These are phyloP conservation scores for Fusarium subtropicale DNA, from an alignment of 2,329 filamentous ascomycete species.

Conservation along the genomic window DNA sequence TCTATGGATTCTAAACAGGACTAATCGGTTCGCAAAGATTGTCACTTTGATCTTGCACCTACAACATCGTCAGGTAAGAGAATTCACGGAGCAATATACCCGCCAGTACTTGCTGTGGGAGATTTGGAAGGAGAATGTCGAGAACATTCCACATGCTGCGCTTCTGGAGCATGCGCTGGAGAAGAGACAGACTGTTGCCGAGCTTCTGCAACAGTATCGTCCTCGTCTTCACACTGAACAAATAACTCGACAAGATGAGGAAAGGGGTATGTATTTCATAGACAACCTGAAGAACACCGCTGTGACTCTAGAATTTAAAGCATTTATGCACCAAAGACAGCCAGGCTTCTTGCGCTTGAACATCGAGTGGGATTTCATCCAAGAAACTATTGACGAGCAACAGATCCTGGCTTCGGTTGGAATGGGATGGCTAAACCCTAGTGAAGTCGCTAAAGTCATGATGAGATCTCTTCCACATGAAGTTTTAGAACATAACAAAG, in stretches of 20 bases:
- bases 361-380: conserved; percentile 43
- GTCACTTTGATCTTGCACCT: conserved; percentile 36
- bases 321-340: conserved; percentile 20
- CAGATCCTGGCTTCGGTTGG: conserved; percentile 15
- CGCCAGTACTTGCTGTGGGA: conserved; percentile 36
- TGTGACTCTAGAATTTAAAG: conserved; percentile 19
- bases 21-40: conserved; percentile 38
- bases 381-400: conserved; percentile 37
- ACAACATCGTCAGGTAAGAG: conserved; percentile 33
- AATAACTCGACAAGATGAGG: conserved; percentile 29
- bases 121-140: conserved; percentile 32
- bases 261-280: conserved; percentile 38
- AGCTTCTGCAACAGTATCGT: conserved; percentile 33
- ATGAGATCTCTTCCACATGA: not conserved
- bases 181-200: conserved; percentile 11
- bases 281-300: not conserved
- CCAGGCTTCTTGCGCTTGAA: conserved; percentile 44
- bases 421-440: conserved; percentile 31
- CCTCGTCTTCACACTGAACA: conserved; percentile 44
- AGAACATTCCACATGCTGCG: conserved; percentile 20
- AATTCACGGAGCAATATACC: conserved; percentile 42
- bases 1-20: conserved; percentile 37
- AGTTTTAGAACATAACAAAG: not conserved
- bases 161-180: conserved; percentile 21
- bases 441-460: not conserved